These are phyloP conservation scores for Choanephora cucurbitarum DNA, from an alignment of 371 early-diverging fungal species.

Conservation along the genomic window DNA sequence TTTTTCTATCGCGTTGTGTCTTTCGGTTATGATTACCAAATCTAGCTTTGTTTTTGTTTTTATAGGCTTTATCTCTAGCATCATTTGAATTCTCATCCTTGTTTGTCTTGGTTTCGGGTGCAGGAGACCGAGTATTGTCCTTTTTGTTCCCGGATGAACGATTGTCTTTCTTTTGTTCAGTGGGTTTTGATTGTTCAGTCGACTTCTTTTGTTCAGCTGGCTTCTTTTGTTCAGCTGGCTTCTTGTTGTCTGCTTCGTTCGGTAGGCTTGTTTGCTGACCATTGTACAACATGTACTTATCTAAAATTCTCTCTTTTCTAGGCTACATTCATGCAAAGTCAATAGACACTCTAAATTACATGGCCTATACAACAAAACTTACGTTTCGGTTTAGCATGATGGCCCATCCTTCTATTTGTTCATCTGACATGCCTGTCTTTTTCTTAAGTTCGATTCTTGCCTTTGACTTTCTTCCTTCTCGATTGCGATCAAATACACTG, in stretches of 20 bases:
- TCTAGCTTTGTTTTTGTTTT: conserved; percentile 65
- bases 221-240: no score
- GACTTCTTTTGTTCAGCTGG: no score
- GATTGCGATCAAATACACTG: conserved; percentile 60
- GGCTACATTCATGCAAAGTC: no score
- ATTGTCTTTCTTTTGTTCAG: not conserved
- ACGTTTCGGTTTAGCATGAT: conserved; percentile 85
- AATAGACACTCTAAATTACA: no score
- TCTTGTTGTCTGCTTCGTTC: no score
- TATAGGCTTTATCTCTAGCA: conserved; percentile 45
- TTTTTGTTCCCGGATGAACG: conserved; percentile 14
- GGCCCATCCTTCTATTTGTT: conserved; percentile 94
- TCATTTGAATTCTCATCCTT: no score
- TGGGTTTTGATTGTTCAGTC: no score
- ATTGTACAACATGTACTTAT: conserved; percentile 60
- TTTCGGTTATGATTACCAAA: conserved; percentile 72
- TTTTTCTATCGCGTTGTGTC: conserved; percentile 65
- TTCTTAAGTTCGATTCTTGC: conserved; percentile 62
- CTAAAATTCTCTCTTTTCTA: conserved; percentile 59
- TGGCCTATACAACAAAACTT: no score
- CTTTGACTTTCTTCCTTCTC: conserved; percentile 59
- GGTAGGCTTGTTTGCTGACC: conserved; percentile 17
- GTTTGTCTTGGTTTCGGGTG: no score
- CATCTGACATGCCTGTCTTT: conserved; percentile 80
- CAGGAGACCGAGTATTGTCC: conserved; percentile 5